Conservation (phyloP, 2,329 filamentous ascomycete genomes). For the Botrytis fabae region DNA sequence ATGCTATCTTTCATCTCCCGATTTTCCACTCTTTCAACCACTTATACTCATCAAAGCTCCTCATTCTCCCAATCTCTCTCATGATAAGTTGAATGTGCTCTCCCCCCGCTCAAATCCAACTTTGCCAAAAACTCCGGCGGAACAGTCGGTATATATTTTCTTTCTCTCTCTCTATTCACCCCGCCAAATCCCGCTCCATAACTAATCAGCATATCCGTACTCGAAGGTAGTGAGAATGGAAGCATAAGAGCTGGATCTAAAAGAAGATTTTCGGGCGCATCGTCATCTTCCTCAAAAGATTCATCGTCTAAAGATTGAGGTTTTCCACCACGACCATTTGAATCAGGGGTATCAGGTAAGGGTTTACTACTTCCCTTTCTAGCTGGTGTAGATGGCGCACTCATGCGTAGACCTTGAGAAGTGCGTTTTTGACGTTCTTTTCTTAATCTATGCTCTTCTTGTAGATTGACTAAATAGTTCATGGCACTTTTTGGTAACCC, state of each 20-base stretch:
- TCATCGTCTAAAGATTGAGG: slow-evolving; percentile 32
- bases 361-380: slow-evolving; percentile 46
- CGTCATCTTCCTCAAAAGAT: slow-evolving; percentile 56
- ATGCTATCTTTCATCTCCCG: slow-evolving; percentile 21
- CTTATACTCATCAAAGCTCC: slow-evolving; percentile 43
- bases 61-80: slow-evolving; percentile 69
- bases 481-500: slow-evolving; percentile 82
- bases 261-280: slow-evolving; percentile 72
- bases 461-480: slow-evolving; percentile 79
- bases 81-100: slow-evolving; percentile 57
- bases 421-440: slow-evolving; percentile 53
- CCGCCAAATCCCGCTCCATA: slow-evolving; percentile 95
- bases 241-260: slow-evolving; percentile 89
- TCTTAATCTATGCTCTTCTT: slow-evolving; percentile 68
- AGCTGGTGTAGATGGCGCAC: slow-evolving; percentile 42
- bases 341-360: slow-evolving; percentile 46
- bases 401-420: slow-evolving; percentile 47
- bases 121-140: slow-evolving; percentile 90
- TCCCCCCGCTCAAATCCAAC: slow-evolving; percentile 60
- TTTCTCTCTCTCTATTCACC: slow-evolving; percentile 83
- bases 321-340: slow-evolving; percentile 43
- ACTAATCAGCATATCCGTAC: slow-evolving; percentile 94
- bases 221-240: slow-evolving; percentile 91
- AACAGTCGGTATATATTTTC: slow-evolving; percentile 94
- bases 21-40: not conserved